Base-by-base conservation (phyloP, 495 filamentous ascomycete species). In the Oidiodendron maius region DNA sequence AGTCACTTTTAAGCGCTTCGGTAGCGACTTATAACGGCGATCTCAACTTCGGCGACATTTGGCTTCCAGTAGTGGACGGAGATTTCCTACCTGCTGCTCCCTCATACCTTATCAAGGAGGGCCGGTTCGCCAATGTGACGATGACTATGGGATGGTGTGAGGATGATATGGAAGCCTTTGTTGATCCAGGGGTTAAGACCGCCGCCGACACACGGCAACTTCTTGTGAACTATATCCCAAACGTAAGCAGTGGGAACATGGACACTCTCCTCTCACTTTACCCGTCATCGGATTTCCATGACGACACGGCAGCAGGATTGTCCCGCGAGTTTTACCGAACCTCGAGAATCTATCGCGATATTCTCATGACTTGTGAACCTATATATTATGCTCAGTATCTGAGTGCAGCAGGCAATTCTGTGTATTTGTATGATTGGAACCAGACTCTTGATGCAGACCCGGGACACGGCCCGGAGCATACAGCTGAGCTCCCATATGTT, bases 21-120 rank as follows among this genome's bases (percentile, higher is more conserved):
- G 83, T 82, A 79, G 3, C 78, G 82, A 1, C 77, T 79, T 0
- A 71, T 70, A 4, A 65, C 82, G 24, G 51, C 81, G 17, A 75
- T 75, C 46, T 80, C 78, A 0, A 65, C 82, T 6, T 70, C 77
- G 8, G 65, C 81, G 5, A 1, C 82, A 83, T 53, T 58, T 84
- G 2, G 77, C 79, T 22, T 72, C 81, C 2, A 76, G 80, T 0
- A 78, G 84, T 60, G 77, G 81, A 23, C 71, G 59, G 11, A 57
- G 16, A 72, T 72, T 4, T 60, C 72, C 2, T 77, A 69, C 26
- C 74, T 80, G 0, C 78, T 82, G 68, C 37, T 59, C 61, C 28
- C 44, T 60, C 34, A 0, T 25, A 67, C 0, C 61, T 83, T 1
- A 66, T 69, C 1, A 50, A 49, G n/a, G 52, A 51, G 1, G 73